A percentile compares a stretch with the other conserved stretches of the same genome.
These are phyloP conservation scores for Neostapfia colusana DNA, from an alignment of 176 grass and related monocot genomes.

Conservation along the genomic window DNA sequence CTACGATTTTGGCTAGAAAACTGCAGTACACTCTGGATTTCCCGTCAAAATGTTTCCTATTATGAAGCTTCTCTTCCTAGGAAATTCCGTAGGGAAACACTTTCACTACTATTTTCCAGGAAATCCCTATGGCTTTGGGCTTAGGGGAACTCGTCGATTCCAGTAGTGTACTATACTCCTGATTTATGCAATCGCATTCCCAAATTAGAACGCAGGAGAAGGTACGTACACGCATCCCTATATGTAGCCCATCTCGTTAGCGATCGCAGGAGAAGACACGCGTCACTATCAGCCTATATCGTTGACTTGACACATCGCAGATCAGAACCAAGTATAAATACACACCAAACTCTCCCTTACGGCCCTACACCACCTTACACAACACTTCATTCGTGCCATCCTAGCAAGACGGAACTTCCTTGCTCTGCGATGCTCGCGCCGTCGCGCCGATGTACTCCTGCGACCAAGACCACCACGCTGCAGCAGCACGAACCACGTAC, in stretches of 20 bases:
- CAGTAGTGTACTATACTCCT: neutral
- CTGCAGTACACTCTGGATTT: too few relatives aligned
- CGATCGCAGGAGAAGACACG: neutral
- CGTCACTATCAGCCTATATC: neutral
- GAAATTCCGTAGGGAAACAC: too few relatives aligned
- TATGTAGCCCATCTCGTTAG: neutral
- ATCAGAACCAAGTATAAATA: conserved; percentile 17
- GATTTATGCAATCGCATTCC: neutral
- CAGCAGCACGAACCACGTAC: conserved; percentile 7
- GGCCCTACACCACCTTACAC: neutral
- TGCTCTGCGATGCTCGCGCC: too few relatives aligned
- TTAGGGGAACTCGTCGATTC: too few relatives aligned
- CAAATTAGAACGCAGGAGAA: neutral
- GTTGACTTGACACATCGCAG: neutral
- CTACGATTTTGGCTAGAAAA: too few relatives aligned
- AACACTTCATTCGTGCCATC: neutral
- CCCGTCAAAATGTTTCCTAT: too few relatives aligned
- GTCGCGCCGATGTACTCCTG: conserved; percentile 36
- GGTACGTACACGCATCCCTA: too few relatives aligned
- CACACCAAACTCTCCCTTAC: neutral
- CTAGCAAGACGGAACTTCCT: too few relatives aligned
- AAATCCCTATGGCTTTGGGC: too few relatives aligned
- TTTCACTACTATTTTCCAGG: too few relatives aligned
- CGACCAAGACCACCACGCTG: conserved; percentile 14
- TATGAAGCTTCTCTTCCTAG: too few relatives aligned